Percentiles rank a stretch among this genome's conserved stretches.
These are phyloP conservation scores for Phylloporus rhodoxanthus DNA, from an alignment of 768 basidiomycete species.

Conservation along the genomic window DNA sequence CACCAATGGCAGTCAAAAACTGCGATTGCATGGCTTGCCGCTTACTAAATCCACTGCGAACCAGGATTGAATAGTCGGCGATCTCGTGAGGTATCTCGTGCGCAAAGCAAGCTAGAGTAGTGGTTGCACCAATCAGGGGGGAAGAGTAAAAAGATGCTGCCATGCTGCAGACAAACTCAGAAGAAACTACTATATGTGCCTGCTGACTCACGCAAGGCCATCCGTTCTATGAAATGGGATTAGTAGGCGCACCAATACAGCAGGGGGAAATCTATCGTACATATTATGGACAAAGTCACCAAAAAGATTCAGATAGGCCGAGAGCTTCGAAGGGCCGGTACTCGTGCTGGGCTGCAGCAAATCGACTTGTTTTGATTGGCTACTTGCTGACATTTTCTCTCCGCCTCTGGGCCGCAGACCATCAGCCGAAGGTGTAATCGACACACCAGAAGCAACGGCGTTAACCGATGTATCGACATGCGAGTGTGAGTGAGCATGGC, in stretches of 20 bases:
- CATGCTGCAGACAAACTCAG: conserved; percentile 49
- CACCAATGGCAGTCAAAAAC: conserved; percentile 86
- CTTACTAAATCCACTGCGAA: conserved; percentile 87
- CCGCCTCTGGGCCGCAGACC: conserved; percentile 47
- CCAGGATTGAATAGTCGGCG: conserved; percentile 92
- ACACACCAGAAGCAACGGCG: conserved; percentile 44
- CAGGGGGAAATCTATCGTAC: conserved; percentile 33
- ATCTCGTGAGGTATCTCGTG: conserved; percentile 97
- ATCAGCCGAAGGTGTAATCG: conserved; percentile 35
- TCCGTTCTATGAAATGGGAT: conserved; percentile 58
- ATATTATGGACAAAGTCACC: conserved; percentile 95
- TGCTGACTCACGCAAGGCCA: conserved; percentile 71
- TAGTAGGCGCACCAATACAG: conserved; percentile 15
- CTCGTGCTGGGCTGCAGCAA: conserved; percentile 24
- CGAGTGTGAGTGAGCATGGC: conserved; percentile 57
- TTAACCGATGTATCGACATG: conserved; percentile 29
- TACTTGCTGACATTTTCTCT: conserved; percentile 13
- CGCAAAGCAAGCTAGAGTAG: conserved; percentile 91
- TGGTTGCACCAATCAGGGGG: conserved; percentile 87
- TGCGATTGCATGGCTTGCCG: conserved; percentile 90
- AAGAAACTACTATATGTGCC: conserved; percentile 2
- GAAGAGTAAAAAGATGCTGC: conserved; percentile 97
- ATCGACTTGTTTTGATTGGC: conserved; percentile 24
- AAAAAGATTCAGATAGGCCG: conserved; percentile 88
- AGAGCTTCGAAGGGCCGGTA: conserved; percentile 69